These are phyloP conservation scores for Collybia sp. DNA, from an alignment of 768 basidiomycete species.

Conservation along the genomic window DNA sequence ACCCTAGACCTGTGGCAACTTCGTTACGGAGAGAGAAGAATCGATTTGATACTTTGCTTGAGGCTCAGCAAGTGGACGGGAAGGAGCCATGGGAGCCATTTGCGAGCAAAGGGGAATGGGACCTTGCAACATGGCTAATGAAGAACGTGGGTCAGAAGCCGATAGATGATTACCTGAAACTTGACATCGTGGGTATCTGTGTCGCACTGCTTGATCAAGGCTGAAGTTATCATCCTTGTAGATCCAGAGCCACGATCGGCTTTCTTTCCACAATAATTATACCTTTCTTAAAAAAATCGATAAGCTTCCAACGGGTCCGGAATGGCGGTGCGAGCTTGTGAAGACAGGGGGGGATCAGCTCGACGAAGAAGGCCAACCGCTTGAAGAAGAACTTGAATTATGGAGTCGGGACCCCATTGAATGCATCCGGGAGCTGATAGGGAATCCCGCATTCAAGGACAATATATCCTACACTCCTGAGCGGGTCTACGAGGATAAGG, in stretches of 20 bases:
- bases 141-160: constrained; percentile 19
- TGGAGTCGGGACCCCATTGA: constrained; percentile 24
- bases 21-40: neutral
- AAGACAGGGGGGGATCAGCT: constrained; percentile 3
- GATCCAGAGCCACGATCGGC: constrained; percentile 3
- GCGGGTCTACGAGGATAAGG: constrained; percentile 15
- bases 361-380: constrained; percentile 1
- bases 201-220: neutral
- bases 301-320: constrained; percentile 14
- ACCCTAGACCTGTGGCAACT: neutral
- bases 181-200: constrained; percentile 15
- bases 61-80: neutral
- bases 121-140: constrained; percentile 27
- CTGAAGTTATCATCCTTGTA: neutral
- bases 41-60: neutral
- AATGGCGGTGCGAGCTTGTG: constrained; percentile 18
- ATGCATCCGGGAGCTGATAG: constrained; percentile 21
- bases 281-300: constrained; percentile 12
- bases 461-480: constrained; percentile 19
- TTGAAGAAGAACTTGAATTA: constrained; percentile 16
- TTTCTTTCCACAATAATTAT: constrained; percentile 9
- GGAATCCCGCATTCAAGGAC: constrained; percentile 20
- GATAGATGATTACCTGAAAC: constrained; percentile 23
- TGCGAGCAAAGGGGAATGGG: constrained; percentile 18
- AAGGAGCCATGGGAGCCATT: constrained; percentile 16